Evolutionary conservation across 2,329 filamentous ascomycete species (phyloP).

Genomic region (Alternaria arbusti): DNA sequence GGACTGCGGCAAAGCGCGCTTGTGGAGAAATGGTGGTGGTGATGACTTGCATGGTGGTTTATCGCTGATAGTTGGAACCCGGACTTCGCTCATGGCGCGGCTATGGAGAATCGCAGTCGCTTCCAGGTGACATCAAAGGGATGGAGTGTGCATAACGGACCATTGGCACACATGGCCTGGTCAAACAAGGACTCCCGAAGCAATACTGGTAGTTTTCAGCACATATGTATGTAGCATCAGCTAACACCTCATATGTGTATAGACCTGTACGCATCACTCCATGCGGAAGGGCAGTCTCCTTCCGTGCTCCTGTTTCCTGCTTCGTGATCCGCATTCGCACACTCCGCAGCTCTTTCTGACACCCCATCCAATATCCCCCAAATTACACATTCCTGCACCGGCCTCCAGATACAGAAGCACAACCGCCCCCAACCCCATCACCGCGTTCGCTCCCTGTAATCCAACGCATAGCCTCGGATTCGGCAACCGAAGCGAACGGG

Average conservation of each 20-base stretch:
- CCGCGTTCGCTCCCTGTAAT: background rate
- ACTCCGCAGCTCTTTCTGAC: background rate
- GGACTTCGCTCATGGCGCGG: background rate
- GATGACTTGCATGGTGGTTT: background rate
- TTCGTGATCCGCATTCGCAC: background rate
- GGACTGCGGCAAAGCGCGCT: background rate
- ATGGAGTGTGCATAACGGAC: background rate
- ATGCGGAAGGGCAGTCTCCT: background rate
- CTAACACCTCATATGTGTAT: background rate
- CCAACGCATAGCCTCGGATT: background rate
- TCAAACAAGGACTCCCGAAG: background rate
- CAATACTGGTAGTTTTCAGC: background rate
- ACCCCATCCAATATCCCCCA: background rate
- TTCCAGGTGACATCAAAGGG: background rate
- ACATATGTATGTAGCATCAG: background rate
- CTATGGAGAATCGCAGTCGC: background rate
- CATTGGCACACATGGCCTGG: background rate
- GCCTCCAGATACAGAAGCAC: background rate
- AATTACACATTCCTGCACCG: background rate
- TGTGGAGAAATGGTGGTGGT: background rate
- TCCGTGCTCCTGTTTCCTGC: background rate
- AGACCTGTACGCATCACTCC: background rate
- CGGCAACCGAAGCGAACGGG: conserved; percentile 2
- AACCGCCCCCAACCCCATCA: background rate
- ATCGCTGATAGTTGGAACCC: background rate